phyloP scores from a whole-genome alignment of 2,329 filamentous ascomycete species.

The Rutstroemia sp. region DNA sequence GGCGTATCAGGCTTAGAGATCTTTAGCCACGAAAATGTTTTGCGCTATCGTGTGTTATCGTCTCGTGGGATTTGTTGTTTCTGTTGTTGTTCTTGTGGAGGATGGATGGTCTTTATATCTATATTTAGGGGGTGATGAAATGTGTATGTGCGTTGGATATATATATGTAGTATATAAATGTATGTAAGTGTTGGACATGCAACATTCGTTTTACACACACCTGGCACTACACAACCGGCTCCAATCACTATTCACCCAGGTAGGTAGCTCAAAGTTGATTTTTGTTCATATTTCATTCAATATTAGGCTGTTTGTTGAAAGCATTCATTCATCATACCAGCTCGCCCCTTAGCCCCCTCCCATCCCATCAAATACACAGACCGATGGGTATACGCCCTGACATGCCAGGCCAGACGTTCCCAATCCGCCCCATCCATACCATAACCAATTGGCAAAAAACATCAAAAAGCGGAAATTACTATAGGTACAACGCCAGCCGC shows the following conservation, averaged over 20 bases:
- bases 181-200: too few relatives aligned
- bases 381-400: too few relatives aligned
- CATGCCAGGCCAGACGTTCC: too few relatives aligned
- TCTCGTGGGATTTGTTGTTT: slow-evolving; percentile 27
- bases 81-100: not conserved
- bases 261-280: too few relatives aligned
- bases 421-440: slow-evolving; percentile 4
- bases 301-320: slow-evolving; percentile 4
- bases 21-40: slow-evolving; percentile 40
- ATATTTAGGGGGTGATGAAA: too few relatives aligned
- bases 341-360: not conserved
- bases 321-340: not conserved
- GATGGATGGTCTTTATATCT: not conserved
- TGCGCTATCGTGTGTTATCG: slow-evolving; percentile 40
- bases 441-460: not conserved
- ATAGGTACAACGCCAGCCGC: slow-evolving; percentile 9
- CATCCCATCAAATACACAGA: not conserved
- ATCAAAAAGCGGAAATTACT: not conserved
- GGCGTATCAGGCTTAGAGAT: slow-evolving; percentile 39
- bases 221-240: too few relatives aligned
- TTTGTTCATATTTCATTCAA: not conserved
- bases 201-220: too few relatives aligned
- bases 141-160: not conserved
- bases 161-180: not conserved
- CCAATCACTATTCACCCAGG: too few relatives aligned